A percentile compares a stretch with the other conserved stretches of the same genome.
Conservation (phyloP, 2,329 filamentous ascomycete genomes). For the Paecilomyces sp. region DNA sequence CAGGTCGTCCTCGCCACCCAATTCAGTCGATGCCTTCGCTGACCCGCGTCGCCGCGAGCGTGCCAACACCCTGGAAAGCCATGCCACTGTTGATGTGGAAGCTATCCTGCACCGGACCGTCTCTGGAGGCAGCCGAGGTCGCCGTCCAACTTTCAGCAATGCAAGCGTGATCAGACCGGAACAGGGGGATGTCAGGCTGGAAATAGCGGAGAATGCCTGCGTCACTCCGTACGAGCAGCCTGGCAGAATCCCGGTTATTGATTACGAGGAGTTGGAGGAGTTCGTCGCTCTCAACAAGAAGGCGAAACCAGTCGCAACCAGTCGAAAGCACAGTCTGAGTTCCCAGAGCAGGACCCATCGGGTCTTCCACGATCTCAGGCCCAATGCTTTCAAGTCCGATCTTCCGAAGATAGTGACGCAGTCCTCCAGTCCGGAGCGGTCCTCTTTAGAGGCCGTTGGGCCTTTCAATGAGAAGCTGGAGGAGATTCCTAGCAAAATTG, state of each 20-base stretch:
- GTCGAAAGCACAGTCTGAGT: constrained; percentile 40
- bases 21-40: constrained; percentile 96
- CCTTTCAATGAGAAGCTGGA: constrained; percentile 23
- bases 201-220: constrained; percentile 61
- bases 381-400: constrained; percentile 28
- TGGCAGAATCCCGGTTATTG: constrained; percentile 73
- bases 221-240: constrained; percentile 72
- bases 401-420: constrained; percentile 28
- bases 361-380: constrained; percentile 57
- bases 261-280: constrained; percentile 90
- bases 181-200: constrained; percentile 25
- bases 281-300: constrained; percentile 62
- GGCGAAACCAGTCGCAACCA: constrained; percentile 37
- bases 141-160: constrained; percentile 54
- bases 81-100: constrained; percentile 47
- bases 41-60: constrained; percentile 80
- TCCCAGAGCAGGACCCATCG: constrained; percentile 44
- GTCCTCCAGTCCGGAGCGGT: constrained; percentile 17
- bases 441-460: constrained; percentile 22
- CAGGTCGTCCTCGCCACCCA: constrained; percentile 78
- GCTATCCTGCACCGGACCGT: constrained; percentile 61
- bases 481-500: constrained; percentile 18
- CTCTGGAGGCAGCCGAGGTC: constrained; percentile 60
- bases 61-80: constrained; percentile 58
- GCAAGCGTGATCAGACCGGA: constrained; percentile 49